Conservation (phyloP, 176 grass and related monocot genomes). For the Chrysopogon serrulatus region DNA sequence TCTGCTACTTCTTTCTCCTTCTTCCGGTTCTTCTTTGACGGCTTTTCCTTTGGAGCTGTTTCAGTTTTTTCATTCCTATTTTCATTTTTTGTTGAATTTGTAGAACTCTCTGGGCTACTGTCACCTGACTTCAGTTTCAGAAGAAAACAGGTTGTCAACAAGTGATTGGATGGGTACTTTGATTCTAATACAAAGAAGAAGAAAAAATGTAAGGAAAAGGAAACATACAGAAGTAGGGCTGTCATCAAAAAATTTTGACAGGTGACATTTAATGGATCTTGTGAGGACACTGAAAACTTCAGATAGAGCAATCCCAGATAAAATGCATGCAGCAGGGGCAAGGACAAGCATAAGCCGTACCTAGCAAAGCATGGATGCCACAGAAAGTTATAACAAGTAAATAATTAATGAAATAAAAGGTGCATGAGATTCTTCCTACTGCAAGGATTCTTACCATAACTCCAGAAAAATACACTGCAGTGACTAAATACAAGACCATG, state of each 20-base stretch:
- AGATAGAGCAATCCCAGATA: conserved; percentile 95
- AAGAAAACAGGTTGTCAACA: conserved; percentile 34
- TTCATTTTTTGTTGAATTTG: conserved; percentile 51
- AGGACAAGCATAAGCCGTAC: conserved; percentile 99
- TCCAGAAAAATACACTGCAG: conserved; percentile 98
- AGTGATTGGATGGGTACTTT: conserved; percentile 4
- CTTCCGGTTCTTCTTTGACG: conserved; percentile 83
- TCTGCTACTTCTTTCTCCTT: conserved; percentile 81
- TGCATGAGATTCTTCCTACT: background rate
- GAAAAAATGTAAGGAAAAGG: conserved; percentile 34
- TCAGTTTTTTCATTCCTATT: conserved; percentile 59
- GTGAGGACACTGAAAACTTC: conserved; percentile 83
- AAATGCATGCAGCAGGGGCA: conserved; percentile 96
- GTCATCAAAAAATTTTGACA: conserved; percentile 62
- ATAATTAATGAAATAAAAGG: background rate
- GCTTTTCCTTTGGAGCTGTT: conserved; percentile 71
- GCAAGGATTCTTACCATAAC: conserved; percentile 77
- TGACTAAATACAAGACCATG: conserved; percentile 90
- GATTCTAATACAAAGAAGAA: background rate
- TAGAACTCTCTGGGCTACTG: conserved; percentile 36
- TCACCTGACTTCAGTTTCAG: conserved; percentile 62
- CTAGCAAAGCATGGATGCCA: conserved; percentile 35
- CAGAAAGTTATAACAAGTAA: conserved; percentile 7
- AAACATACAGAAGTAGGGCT: conserved; percentile 57
- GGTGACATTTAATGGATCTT: conserved; percentile 80